Conservation (phyloP, 1,284 basidiomycete genomes). For the Calocybe gambosa region DNA sequence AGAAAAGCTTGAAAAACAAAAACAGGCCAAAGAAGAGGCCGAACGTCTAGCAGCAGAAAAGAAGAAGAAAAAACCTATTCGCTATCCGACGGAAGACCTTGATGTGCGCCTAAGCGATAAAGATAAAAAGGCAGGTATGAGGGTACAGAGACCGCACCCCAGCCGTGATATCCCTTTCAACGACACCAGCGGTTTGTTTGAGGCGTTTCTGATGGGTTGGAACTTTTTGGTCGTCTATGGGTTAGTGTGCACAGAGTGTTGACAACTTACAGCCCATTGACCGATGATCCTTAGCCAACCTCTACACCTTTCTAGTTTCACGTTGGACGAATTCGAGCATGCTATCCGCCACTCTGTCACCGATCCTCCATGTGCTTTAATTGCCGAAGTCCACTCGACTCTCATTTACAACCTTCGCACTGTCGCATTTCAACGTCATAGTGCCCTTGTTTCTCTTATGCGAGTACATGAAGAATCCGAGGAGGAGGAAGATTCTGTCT, state of each 20-base stretch:
- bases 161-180: slow-evolving; percentile 72
- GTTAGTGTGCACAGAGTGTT: slow-evolving; percentile 39
- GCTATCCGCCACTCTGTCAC: slow-evolving; percentile 73
- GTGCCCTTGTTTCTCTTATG: slow-evolving; percentile 61
- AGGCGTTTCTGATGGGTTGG: slow-evolving; percentile 85
- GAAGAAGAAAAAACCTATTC: slow-evolving; percentile 86
- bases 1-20: slow-evolving; percentile 61
- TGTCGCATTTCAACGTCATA: slow-evolving; percentile 63
- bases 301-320: slow-evolving; percentile 84
- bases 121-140: slow-evolving; percentile 73
- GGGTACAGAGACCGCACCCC: slow-evolving; percentile 63
- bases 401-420: slow-evolving; percentile 88
- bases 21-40: slow-evolving; percentile 63
- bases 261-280: not conserved
- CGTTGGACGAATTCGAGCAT: slow-evolving; percentile 90
- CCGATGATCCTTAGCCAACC: slow-evolving; percentile 49
- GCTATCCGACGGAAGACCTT: slow-evolving; percentile 81
- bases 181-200: slow-evolving; percentile 65
- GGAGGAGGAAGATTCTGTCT: slow-evolving; percentile 29
- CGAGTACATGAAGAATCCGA: slow-evolving; percentile 38
- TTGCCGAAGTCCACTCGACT: slow-evolving; percentile 85
- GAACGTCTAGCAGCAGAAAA: slow-evolving; percentile 67
- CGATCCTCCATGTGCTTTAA: slow-evolving; percentile 70
- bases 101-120: slow-evolving; percentile 72
- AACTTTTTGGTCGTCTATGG: slow-evolving; percentile 91